Evolutionary conservation across 176 grass and related monocot genomes (phyloP), one percentile per base, ranked within the genome.

Genomic region (Phoenix roebelenii): DNA sequence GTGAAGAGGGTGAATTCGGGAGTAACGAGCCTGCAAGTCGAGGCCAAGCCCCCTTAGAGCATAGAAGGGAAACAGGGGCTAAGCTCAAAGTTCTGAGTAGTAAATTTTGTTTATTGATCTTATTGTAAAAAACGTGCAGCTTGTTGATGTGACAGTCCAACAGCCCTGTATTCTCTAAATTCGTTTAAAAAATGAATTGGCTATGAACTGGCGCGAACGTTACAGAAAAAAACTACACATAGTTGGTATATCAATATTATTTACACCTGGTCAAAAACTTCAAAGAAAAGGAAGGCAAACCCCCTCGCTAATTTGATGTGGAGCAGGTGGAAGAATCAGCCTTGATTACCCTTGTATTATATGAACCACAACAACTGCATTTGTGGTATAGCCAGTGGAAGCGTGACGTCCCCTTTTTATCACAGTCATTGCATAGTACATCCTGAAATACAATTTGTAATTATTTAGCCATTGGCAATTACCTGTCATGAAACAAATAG

Each of bases 321-420:
- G 85, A 80, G 64, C 79, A 79, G 23, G 63, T 70, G 16, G 16
- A 57, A 9, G 76, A 25, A 12, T 89, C 77, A 12, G 67, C 84
- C 77, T 89, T 95, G n/a, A 95, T 89, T 4, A 95, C 82, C 59
- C 90, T 74, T 5, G 90, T 95, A 52, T 89, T 95, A 20, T 95
- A 95, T 0, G 90, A 95, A 52, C 85, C 70, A 51, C 90, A 95
- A 10, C 64, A 80, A 52, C 57, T 22, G 6, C 90, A 95, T 53
- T 95, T 95, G 55, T 95, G 90, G 25, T 95, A 95, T 6, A 95
- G 55, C 85, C 90, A 95, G 23, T 95, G 90, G 56, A 95, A 95
- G 4, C 77, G 67, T 7, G 82, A 81, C 32, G 26, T 72, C 3
- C 90, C 90, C 74, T 86, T 95, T 15, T 77, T 86, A 15, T 77